A percentile compares a stretch with the other conserved stretches of the same genome.
phyloP scores from a whole-genome alignment of 2,329 filamentous ascomycete genomes.

The Sporothrix humicola region DNA sequence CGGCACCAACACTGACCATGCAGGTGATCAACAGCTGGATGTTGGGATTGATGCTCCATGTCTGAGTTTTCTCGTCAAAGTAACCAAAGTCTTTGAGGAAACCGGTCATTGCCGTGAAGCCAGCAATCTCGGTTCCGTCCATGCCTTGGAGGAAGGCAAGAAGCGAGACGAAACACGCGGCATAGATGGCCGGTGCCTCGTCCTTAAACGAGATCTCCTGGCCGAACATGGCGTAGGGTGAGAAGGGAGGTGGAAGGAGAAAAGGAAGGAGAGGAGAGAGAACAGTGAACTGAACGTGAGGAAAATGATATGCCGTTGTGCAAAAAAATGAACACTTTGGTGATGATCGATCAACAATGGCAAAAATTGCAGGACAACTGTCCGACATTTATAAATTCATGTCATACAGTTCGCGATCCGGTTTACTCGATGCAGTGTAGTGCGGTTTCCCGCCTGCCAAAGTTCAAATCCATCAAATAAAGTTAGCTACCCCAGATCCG shows the following conservation, averaged over 20 bases:
- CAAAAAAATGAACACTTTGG: neutral
- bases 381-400: neutral
- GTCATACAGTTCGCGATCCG: neutral
- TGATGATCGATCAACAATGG: neutral
- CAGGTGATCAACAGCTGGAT: neutral
- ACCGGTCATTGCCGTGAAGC: neutral
- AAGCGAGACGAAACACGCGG: neutral
- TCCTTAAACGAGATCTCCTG: neutral
- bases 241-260: neutral
- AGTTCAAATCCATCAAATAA: no score
- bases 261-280: neutral
- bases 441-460: no score
- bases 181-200: neutral
- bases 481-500: no score
- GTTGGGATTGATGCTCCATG: neutral
- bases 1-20: neutral
- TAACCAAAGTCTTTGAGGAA: neutral
- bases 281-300: neutral
- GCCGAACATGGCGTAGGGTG: neutral
- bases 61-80: neutral
- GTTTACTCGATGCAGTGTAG: neutral
- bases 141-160: neutral
- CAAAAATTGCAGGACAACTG: neutral
- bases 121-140: neutral
- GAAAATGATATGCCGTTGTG: no score